Percentiles rank a stretch among this genome's conserved stretches.
Conservation (phyloP, 768 basidiomycete species). For the Phylloporus sp. region DNA sequence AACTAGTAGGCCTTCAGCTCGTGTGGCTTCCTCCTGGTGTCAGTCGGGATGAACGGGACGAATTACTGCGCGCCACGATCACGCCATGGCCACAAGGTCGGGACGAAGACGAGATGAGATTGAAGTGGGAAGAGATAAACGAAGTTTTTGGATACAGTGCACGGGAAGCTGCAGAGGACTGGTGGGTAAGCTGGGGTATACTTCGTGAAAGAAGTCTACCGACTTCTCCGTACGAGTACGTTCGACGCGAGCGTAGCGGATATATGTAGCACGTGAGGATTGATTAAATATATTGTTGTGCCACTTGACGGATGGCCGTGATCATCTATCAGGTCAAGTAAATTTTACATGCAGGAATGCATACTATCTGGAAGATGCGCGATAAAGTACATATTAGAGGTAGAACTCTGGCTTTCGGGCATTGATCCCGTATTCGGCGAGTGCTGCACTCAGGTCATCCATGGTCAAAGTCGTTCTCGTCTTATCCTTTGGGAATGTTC, state of each 20-base stretch:
- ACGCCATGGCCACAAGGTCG: conserved; percentile 27
- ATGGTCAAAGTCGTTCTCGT: conserved; percentile 93
- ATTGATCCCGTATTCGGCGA: conserved; percentile 95
- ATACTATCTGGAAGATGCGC: not conserved
- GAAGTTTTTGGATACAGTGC: conserved; percentile 45
- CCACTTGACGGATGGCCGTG: not conserved
- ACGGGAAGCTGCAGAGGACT: conserved; percentile 52
- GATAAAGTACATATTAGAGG: conserved; percentile 40
- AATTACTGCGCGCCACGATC: conserved; percentile 22
- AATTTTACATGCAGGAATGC: not conserved
- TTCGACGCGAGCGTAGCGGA: not conserved
- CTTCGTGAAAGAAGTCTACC: conserved; percentile 34
- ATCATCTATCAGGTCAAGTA: conserved; percentile 1
- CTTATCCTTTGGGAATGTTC: conserved; percentile 55
- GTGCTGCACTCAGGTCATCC: conserved; percentile 92
- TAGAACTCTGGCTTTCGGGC: conserved; percentile 93
- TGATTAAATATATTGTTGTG: not conserved
- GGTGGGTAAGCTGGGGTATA: conserved; percentile 54
- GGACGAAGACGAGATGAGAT: conserved; percentile 42
- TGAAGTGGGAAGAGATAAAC: conserved; percentile 48
- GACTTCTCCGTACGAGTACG: not conserved
- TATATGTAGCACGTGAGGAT: not conserved
- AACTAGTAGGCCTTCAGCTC: conserved; percentile 37
- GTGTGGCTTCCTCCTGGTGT: conserved; percentile 40
- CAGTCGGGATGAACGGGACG: conserved; percentile 39